Percentiles rank a stretch among this genome's conserved stretches.
phyloP scores from a whole-genome alignment of 2,329 filamentous ascomycete species.

The Trichophyton verrucosum region DNA sequence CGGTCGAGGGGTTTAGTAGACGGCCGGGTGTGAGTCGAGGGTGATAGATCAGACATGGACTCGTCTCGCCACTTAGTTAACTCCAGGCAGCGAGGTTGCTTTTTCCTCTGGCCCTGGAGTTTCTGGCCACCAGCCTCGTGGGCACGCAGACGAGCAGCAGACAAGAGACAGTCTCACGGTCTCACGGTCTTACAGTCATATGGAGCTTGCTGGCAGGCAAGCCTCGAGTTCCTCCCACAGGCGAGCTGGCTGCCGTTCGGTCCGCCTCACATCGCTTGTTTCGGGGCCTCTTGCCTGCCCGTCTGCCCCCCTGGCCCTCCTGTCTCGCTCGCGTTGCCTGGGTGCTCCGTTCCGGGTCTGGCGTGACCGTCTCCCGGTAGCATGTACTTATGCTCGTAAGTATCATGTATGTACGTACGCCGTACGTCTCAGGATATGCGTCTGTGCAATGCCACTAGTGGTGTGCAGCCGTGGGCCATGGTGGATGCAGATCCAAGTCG shows the following conservation, averaged over 20 bases:
- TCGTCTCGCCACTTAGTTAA: not conserved
- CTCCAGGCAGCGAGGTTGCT: not conserved
- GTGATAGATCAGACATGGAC: too few species aligned
- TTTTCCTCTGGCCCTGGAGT: not conserved
- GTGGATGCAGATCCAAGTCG: not conserved
- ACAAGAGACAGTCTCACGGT: not conserved
- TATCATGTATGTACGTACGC: not conserved
- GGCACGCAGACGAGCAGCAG: not conserved
- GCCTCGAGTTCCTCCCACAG: not conserved
- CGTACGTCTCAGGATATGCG: not conserved
- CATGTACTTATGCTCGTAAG: not conserved
- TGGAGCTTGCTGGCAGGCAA: too few species aligned
- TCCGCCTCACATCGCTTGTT: not conserved
- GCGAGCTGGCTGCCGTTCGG: not conserved
- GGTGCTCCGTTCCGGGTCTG: not conserved
- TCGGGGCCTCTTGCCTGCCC: not conserved
- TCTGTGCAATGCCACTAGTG: constrained; percentile 1
- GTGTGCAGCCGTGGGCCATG: not conserved
- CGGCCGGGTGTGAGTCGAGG: too few species aligned
- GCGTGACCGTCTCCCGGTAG: not conserved
- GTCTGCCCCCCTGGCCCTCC: too few species aligned
- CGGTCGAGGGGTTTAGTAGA: too few species aligned
- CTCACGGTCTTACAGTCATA: not conserved
- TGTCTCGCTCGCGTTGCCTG: not conserved
- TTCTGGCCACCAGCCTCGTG: not conserved